phyloP scores from a whole-genome alignment of 495 filamentous ascomycete species.

The Hypoxylon fuscum region DNA sequence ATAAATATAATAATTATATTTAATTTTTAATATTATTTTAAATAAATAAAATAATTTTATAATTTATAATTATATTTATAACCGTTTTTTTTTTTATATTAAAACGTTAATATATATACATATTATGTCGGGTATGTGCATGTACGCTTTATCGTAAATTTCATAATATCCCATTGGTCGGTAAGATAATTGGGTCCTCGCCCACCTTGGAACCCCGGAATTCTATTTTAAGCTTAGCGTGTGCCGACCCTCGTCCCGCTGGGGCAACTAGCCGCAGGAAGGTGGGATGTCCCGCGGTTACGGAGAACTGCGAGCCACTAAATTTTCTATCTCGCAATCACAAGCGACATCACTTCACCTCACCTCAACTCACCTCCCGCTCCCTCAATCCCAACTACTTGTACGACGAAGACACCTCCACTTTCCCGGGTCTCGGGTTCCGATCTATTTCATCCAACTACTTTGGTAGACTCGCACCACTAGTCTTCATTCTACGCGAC shows the following conservation, averaged over 20 bases:
- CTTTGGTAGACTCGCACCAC: background rate
- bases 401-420: slow-evolving; percentile 4
- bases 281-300: slow-evolving; percentile 39
- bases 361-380: slow-evolving; percentile 1
- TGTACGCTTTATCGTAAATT: no score
- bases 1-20: no score
- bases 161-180: slow-evolving; percentile 13
- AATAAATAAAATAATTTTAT: no score
- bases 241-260: slow-evolving; percentile 25
- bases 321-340: slow-evolving; percentile 22
- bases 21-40: no score
- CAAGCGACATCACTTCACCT: slow-evolving; percentile 32
- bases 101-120: no score
- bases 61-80: no score
- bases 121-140: no score
- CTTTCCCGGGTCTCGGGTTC: background rate
- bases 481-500: slow-evolving; percentile 1
- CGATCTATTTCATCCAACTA: background rate
- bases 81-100: no score
- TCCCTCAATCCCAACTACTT: slow-evolving; percentile 1
- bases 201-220: slow-evolving; percentile 24
- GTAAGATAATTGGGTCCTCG: slow-evolving; percentile 13
- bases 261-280: slow-evolving; percentile 27
- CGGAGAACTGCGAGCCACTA: slow-evolving; percentile 32
- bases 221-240: slow-evolving; percentile 31